Base-by-base conservation (phyloP, 371 early-diverging fungal genomes). In the Conidiobolus incongruus region DNA sequence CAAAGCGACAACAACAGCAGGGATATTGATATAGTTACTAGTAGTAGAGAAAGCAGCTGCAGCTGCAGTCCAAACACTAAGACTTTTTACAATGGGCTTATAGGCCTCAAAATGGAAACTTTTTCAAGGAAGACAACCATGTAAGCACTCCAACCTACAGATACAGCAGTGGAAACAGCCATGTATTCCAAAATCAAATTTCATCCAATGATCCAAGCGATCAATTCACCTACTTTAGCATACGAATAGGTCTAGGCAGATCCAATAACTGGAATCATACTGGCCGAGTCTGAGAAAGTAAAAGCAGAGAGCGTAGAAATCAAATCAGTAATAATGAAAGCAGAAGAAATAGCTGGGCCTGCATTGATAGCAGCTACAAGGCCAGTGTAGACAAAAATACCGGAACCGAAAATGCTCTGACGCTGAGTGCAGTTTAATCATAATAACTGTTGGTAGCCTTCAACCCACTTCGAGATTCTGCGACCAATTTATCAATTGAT, bases 121-220 rank as follows among this genome's bases (percentile, higher is more conserved):
- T 75, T 67, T 6, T 40, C 20, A 33, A 81, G 62, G 45, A 85
- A 78, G 15, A 65, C 56, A 13, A 68, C 70, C 47, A 85, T 61
- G 49, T 85, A 85, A 12, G 62, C 68, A 15, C 79, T 76, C 81
- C 82, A 85, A 8, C 79, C 78, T 16, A 62, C 53, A 7, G 60
- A 50, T 11, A 70, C 76, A 1, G 81, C 72, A 12, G 81, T 73
- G 24, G 79, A 70, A 8, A 76, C 78, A 8, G 78, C 70, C 61
- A 76, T 60, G 51, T 81, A 83, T 58, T 85, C 85, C 23, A 85
- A 60, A 17, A 77, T 73, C 31, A 83, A 54, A 56, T 80, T 72
- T 84, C 85, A 85, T 17, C 84, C 84, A 47, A 85, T 70, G 23
- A 71, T 68, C 81, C 81, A 85, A 1, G 70, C 82, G n/a, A 79